phyloP scores from a whole-genome alignment of 2,329 filamentous ascomycete genomes.

The Orbilia javanica region DNA sequence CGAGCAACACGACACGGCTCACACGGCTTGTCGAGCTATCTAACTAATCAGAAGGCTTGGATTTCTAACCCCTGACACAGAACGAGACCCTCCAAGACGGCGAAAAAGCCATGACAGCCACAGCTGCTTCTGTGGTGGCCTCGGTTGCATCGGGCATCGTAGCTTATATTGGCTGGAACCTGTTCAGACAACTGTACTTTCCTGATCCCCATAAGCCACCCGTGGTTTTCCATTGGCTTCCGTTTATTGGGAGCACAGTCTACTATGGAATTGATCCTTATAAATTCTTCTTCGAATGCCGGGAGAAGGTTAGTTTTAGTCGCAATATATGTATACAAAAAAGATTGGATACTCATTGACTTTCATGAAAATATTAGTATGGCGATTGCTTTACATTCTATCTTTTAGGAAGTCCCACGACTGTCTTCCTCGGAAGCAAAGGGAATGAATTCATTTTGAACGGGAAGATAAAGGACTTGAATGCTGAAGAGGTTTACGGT shows the following conservation, averaged over 20 bases:
- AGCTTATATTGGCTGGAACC: conserved; percentile 77
- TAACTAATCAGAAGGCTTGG: neutral
- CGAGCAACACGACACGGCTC: neutral
- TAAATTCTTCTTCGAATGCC: conserved; percentile 80
- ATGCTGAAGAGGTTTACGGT: conserved; percentile 71
- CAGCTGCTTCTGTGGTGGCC: conserved; percentile 28
- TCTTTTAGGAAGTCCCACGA: conserved; percentile 69
- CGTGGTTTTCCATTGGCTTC: conserved; percentile 83
- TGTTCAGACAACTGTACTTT: conserved; percentile 82
- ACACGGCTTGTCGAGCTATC: too few relatives aligned
- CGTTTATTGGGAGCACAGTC: conserved; percentile 88
- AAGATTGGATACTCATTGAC: neutral
- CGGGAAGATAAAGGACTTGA: conserved; percentile 70
- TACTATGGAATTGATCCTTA: conserved; percentile 96
- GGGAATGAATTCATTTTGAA: conserved; percentile 73
- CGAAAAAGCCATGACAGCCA: conserved; percentile 21
- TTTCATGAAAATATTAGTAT: conserved; percentile 64
- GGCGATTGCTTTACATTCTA: conserved; percentile 72
- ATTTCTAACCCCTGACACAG: neutral
- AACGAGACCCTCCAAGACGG: neutral
- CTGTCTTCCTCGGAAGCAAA: conserved; percentile 68
- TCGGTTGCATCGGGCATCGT: conserved; percentile 30
- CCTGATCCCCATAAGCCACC: conserved; percentile 85
- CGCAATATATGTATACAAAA: neutral
- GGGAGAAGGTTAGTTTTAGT: conserved; percentile 75